Evolutionary conservation across 1,284 basidiomycete species (phyloP).

Genomic region (Jaminaea rosea): DNA sequence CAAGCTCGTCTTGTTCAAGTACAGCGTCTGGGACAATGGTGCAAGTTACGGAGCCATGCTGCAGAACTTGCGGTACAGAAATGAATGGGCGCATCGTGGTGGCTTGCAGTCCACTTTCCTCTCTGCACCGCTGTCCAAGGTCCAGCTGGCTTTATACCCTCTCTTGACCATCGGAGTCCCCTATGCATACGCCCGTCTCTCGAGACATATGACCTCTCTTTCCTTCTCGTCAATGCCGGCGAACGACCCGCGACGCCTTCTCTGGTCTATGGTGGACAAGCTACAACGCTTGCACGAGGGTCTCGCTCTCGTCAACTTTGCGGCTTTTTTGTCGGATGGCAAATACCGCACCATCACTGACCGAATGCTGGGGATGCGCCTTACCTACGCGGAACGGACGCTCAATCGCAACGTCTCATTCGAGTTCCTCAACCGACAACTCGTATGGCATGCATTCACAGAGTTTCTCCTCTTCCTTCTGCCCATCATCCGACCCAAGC

Average conservation of each 20-base stretch:
- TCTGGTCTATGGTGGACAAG: constrained; percentile 64
- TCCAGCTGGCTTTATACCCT: constrained; percentile 55
- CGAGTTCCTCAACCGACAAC: constrained; percentile 97
- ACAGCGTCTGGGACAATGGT: constrained; percentile 69
- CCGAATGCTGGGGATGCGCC: constrained; percentile 66
- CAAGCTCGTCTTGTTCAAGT: constrained; percentile 69
- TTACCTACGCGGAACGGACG: constrained; percentile 65
- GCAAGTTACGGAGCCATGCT: constrained; percentile 84
- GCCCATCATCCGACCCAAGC: constrained; percentile 65
- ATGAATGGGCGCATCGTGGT: constrained; percentile 42
- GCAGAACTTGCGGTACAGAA: constrained; percentile 62
- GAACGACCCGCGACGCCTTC: constrained; percentile 52
- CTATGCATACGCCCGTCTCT: constrained; percentile 67
- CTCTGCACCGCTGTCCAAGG: constrained; percentile 24
- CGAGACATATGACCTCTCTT: constrained; percentile 65
- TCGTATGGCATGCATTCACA: constrained; percentile 98
- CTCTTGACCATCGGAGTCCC: constrained; percentile 66
- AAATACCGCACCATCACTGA: constrained; percentile 81
- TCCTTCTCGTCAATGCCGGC: constrained; percentile 68
- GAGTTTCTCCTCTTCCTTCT: constrained; percentile 91
- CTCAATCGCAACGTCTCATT: constrained; percentile 82
- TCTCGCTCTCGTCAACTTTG: constrained; percentile 64
- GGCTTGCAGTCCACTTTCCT: constrained; percentile 27
- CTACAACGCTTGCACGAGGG: constrained; percentile 60
- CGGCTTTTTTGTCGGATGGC: background rate